Evolutionary conservation across 352 stramenopile species (phyloP).

Genomic region (Globisporangium mamillatum): DNA sequence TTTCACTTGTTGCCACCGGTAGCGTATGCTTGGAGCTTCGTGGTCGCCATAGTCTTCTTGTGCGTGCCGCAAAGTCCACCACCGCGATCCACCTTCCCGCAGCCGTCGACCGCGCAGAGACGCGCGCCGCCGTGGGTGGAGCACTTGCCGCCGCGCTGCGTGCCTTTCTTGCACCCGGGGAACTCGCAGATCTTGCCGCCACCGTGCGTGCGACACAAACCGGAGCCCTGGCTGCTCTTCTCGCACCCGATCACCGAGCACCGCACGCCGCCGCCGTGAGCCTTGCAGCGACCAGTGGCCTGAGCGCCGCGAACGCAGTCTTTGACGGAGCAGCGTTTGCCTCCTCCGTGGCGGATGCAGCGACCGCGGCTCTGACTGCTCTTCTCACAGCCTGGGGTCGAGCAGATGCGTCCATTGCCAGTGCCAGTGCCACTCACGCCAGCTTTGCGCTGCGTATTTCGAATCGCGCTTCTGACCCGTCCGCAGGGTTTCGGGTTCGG

Average conservation of each 20-base stretch:
- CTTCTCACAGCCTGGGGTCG: slow-evolving; percentile 29
- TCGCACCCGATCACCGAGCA: slow-evolving; percentile 40
- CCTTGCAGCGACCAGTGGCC: slow-evolving; percentile 43
- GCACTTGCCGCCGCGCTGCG: slow-evolving; percentile 47
- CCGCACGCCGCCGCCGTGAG: slow-evolving; percentile 40
- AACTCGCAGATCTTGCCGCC: slow-evolving; percentile 48
- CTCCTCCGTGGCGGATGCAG: slow-evolving; percentile 82
- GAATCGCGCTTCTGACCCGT: not conserved
- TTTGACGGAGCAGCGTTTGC: slow-evolving; percentile 60
- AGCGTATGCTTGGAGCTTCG: not conserved
- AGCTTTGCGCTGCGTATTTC: not conserved
- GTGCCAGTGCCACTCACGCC: slow-evolving; percentile 7
- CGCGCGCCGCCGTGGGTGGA: slow-evolving; percentile 42
- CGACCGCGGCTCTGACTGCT: slow-evolving; percentile 32
- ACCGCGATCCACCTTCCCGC: slow-evolving; percentile 42
- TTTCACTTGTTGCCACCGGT: not conserved
- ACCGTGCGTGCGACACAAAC: slow-evolving; percentile 51
- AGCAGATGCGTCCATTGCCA: slow-evolving; percentile 19
- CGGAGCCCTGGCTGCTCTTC: slow-evolving; percentile 40
- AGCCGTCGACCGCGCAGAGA: slow-evolving; percentile 34
- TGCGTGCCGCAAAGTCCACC: slow-evolving; percentile 48
- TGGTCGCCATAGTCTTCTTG: slow-evolving; percentile 17
- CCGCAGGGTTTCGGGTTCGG: not conserved
- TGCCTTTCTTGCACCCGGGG: slow-evolving; percentile 50
- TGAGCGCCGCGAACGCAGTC: slow-evolving; percentile 44